Evolutionary conservation across 2,329 filamentous ascomycete genomes (phyloP).

Genomic region (Fusarium sp.): DNA sequence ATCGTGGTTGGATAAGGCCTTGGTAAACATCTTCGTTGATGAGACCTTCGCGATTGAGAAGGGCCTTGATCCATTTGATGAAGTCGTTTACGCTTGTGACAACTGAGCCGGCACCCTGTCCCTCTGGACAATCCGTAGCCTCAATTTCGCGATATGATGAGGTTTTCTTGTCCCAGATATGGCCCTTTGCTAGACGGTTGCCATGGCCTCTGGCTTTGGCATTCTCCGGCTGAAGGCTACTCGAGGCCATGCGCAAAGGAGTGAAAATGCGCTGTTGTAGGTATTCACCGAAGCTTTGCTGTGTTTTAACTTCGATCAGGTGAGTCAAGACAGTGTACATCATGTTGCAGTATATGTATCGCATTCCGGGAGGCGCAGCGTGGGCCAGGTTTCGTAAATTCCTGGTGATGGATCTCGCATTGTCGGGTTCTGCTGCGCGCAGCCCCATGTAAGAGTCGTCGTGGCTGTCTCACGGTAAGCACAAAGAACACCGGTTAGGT

Average conservation of each 20-base stretch:
- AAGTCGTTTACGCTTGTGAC: slow-evolving; percentile 49
- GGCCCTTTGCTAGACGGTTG: slow-evolving; percentile 1
- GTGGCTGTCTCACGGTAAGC: not conserved
- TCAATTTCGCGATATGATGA: slow-evolving; percentile 8
- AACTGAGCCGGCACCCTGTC: slow-evolving; percentile 49
- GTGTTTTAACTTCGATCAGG: not conserved
- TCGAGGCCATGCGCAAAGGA: slow-evolving; percentile 4
- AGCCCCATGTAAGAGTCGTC: slow-evolving; percentile 22
- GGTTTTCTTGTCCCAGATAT: slow-evolving; percentile 20
- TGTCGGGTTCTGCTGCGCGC: not conserved
- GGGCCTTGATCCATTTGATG: slow-evolving; percentile 47
- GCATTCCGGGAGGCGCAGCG: not conserved
- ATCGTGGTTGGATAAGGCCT: slow-evolving; percentile 40
- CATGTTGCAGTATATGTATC: slow-evolving; percentile 27
- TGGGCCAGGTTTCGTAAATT: slow-evolving; percentile 18
- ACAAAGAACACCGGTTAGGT: rapidly evolving
- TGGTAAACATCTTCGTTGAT: slow-evolving; percentile 44
- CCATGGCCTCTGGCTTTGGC: not conserved
- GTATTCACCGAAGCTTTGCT: not conserved
- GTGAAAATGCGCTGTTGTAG: not conserved
- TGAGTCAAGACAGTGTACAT: slow-evolving; percentile 24
- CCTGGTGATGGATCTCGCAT: slow-evolving; percentile 1
- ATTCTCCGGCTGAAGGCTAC: slow-evolving; percentile 4
- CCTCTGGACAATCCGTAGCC: slow-evolving; percentile 41
- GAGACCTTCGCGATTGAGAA: slow-evolving; percentile 43